Base-by-base conservation (phyloP, 257 asterid genomes). In the Datura wrightii region DNA sequence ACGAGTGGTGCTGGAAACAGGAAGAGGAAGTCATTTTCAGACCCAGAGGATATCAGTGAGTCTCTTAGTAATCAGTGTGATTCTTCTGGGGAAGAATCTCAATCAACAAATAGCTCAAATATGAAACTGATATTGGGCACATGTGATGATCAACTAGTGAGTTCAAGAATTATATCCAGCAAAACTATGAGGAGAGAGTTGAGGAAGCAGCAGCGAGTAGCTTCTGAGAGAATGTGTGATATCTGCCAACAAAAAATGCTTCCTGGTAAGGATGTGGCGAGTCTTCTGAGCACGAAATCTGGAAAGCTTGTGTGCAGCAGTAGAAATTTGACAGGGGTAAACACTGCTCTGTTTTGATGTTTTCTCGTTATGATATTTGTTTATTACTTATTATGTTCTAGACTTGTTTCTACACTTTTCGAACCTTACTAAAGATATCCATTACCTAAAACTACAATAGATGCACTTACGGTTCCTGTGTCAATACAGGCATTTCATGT, bases 271-370 rank as follows among this genome's bases (percentile, higher is more conserved):
- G 99, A 96, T 82, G 99, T 96, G 79, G 98, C 96, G 34, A 90
- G 97, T 56, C 96, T 96, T 39, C 83, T 96, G 80, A 96, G 93
- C 90, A 88, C 83, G 90, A 93, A 83, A 66, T 93, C 98, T 82
- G 99, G 99, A 63, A 94, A 87, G 90, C 92, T 96, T 85, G 94
- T 84, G 72, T 96, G 99, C 92, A 93, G 99, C 74, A 94, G 98
- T 89, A 91, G 99, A 91, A 96, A 96, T 86, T 76, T 83, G 60
- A 92, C 97, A 52, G 99, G 99, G 95, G 99, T 96, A 82, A 56
- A 90, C 82, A 53, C 54, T 84, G 63, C 46, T 54, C 86, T 60
- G 3, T 3, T 54, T 11, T 52, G 3, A 3, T 60, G 5, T 39
- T 52, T 46, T 34, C 19, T 42, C 14, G 39, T 48, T 50, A 3